These are phyloP conservation scores for Chlorella sp. DNA, from an alignment of 139 green algal species.

Conservation along the genomic window DNA sequence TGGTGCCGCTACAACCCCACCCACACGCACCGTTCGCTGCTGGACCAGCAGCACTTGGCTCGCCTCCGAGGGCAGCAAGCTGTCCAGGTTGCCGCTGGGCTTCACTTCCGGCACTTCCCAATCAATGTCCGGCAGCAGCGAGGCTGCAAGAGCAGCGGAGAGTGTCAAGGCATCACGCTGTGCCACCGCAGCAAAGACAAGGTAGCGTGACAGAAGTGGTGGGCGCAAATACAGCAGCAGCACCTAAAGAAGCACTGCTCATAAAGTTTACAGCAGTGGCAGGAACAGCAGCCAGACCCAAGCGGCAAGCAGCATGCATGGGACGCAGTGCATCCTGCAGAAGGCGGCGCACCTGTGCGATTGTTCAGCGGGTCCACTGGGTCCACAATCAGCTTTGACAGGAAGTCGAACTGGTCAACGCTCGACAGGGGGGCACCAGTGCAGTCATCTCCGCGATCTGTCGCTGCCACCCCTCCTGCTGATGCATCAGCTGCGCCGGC, in stretches of 20 bases:
- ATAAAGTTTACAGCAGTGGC: background rate
- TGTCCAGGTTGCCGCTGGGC: constrained; percentile 4
- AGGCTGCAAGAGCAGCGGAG: background rate
- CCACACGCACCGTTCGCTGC: background rate
- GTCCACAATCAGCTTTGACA: background rate
- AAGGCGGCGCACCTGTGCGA: background rate
- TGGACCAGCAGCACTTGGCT: background rate
- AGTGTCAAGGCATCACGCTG: background rate
- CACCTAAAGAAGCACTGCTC: too few relatives aligned
- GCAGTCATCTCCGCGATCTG: background rate
- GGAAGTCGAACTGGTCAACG: constrained; percentile 6
- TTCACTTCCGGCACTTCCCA: constrained; percentile 16
- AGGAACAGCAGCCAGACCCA: background rate
- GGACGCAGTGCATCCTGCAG: too few relatives aligned
- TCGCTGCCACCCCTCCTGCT: too few relatives aligned
- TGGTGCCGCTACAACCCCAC: background rate
- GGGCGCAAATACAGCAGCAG: too few relatives aligned
- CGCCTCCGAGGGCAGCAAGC: background rate
- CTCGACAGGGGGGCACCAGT: background rate
- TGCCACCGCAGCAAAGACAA: background rate
- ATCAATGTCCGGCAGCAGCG: constrained; percentile 4
- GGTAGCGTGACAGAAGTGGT: too few relatives aligned
- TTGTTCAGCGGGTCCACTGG: background rate
- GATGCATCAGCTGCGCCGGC: too few relatives aligned
- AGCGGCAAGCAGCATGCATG: too few relatives aligned